Evolutionary conservation across 2,329 filamentous ascomycete genomes (phyloP).

Genomic region (Lachnellula cervina): DNA sequence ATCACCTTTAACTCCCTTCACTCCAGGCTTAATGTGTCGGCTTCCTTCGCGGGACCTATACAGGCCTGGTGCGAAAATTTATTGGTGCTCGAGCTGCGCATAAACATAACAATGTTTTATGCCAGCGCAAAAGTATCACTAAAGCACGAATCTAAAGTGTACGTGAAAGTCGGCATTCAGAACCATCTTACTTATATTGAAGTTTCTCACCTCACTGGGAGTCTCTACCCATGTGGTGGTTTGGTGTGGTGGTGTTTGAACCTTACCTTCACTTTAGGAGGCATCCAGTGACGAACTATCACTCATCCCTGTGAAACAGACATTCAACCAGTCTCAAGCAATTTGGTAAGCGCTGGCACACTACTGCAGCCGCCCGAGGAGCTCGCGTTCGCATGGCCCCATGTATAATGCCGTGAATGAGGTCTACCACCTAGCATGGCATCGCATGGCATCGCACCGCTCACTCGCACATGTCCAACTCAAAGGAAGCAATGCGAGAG

Average conservation of each 20-base stretch:
- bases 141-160: background rate
- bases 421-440: background rate
- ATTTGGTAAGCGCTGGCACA: slow-evolving; percentile 3
- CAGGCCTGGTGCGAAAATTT: background rate
- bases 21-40: background rate
- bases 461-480: background rate
- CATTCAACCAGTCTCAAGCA: slow-evolving; percentile 14
- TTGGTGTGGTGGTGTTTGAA: background rate
- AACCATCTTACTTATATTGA: too few relatives aligned
- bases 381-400: slow-evolving; percentile 7
- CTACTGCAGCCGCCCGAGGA: slow-evolving; percentile 17
- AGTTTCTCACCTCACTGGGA: background rate
- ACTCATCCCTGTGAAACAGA: slow-evolving; percentile 11
- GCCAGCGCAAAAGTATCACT: background rate
- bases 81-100: background rate
- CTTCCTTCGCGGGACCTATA: background rate
- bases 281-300: background rate
- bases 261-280: background rate
- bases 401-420: background rate
- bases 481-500: background rate
- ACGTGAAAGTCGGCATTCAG: too few relatives aligned
- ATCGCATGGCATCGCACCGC: background rate
- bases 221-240: background rate
- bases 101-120: background rate
- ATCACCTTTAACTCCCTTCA: too few relatives aligned